Base-by-base conservation (phyloP, 1,284 basidiomycete species). In the Flammula alnicola region DNA sequence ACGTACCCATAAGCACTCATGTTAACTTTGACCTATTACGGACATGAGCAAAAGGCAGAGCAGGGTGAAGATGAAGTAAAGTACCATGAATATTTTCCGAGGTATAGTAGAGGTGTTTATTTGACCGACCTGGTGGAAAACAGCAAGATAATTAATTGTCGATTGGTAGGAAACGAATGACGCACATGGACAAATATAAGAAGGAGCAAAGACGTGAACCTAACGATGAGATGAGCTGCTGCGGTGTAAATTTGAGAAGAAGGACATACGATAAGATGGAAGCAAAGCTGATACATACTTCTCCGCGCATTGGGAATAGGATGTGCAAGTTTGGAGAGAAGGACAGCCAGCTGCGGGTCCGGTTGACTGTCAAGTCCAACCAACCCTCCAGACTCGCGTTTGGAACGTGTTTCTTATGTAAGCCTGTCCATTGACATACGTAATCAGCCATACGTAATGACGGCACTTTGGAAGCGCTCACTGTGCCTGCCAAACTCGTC, bases 151-250 rank as follows among this genome's bases (percentile, higher is more conserved):
- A 67, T 69, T 68, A 43, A 33, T 56, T 55, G 61, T 42, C 35
- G 17, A 12, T 30, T 27, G 12, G 30, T 47, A 49, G 40, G 47
- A 51, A 46, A 57, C 43, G 33, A 49, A 44, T 39, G 41, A 69
- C 83, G 57, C 65, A 88, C 88, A 78, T 91, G 87, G 58, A 83
- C 80, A 69, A 91, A 90, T 56, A 91, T 88, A 63, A 91, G 77
- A 53, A 91, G 73, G 41, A 91, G 58, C 51, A 89, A 65, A 39
- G 88, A 78, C 33, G 75, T 72, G 54, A 89, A 74, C 33, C 88
- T 91, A 50, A 47, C 39, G 26, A 40, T 10, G 56, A 54, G 63
- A 44, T 52, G 52, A 56, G 61, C 60, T 59, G 52, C 51, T 32
- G 31, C 37, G 26, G 46, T 41, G 37, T 47, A 20, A 44, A 32